phyloP scores from a whole-genome alignment of 1,284 basidiomycete genomes.

The Wallemia hederae region DNA sequence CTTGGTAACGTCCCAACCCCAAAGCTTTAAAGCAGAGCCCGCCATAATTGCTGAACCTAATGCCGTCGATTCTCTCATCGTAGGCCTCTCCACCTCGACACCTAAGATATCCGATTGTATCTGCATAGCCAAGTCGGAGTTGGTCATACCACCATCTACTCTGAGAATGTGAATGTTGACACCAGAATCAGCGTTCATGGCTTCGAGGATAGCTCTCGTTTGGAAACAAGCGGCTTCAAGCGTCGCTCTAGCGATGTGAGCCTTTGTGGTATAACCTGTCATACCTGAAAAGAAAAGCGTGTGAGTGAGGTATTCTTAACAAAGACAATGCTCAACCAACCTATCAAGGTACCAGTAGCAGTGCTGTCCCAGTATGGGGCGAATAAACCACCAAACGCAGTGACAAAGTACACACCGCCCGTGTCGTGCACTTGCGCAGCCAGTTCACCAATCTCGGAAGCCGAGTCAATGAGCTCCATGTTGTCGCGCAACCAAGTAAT shows the following conservation, averaged over 20 bases:
- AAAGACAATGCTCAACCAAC: slow-evolving; percentile 16
- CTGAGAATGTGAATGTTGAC: slow-evolving; percentile 47
- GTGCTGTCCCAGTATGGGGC: slow-evolving; percentile 78
- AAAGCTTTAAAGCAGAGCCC: slow-evolving; percentile 56
- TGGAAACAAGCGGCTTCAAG: slow-evolving; percentile 56
- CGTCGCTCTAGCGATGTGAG: slow-evolving; percentile 76
- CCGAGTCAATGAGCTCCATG: slow-evolving; percentile 49
- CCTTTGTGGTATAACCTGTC: slow-evolving; percentile 70
- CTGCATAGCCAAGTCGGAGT: slow-evolving; percentile 45
- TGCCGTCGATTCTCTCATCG: slow-evolving; percentile 94
- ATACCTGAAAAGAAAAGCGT: slow-evolving; percentile 24
- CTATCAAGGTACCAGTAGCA: slow-evolving; percentile 55
- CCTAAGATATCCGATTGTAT: slow-evolving; percentile 78
- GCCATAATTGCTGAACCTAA: slow-evolving; percentile 81
- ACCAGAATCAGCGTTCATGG: slow-evolving; percentile 58
- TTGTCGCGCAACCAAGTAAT: slow-evolving; percentile 90
- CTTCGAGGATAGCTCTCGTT: slow-evolving; percentile 76
- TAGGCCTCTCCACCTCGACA: slow-evolving; percentile 64
- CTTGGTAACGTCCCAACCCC: slow-evolving; percentile 71
- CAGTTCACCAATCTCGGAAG: slow-evolving; percentile 56
- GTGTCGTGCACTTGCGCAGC: slow-evolving; percentile 49
- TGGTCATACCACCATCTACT: slow-evolving; percentile 39
- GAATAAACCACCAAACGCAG: slow-evolving; percentile 72
- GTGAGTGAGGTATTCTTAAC: slow-evolving; percentile 1
- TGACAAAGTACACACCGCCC: slow-evolving; percentile 91